Base-by-base conservation (phyloP, 2,329 filamentous ascomycete species). In the Aspergillus novofumigatus region DNA sequence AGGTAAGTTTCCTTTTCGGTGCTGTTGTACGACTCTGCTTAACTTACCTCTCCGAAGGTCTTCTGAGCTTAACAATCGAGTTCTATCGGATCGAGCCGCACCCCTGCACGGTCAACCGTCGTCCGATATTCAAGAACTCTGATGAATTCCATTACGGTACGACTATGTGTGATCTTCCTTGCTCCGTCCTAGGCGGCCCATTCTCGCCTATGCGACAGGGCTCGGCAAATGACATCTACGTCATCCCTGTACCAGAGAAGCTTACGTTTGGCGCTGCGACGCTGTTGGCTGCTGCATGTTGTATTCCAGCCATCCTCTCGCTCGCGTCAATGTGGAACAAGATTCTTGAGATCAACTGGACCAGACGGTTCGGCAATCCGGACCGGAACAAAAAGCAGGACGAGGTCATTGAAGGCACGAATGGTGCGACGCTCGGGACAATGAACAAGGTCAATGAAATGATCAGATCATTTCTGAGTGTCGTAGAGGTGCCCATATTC, bases 311-410 rank as follows among this genome's bases (percentile, higher is more conserved):
- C 1, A 80, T 88, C 9, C 70, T 89, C 0, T 85, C 83, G 8
- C 70, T 88, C 8, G 75, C 84, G 0, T 85, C 81, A 0, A 87
- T 84, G 71, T 85, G 82, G 81, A 82, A 84, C 60, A 87, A 85
- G 63, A 86, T 89, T 4, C 69, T 86, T 1, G 80, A 86, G 58
- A 79, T 81, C 51, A 87, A 87, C 57, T 86, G 83, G 83, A 83
- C 78, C 59, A 75, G 69, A 44, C 71, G 73, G 0, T 78, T 77
- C 42, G 74, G 75, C 1, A 63, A 70, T 29, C 62, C 45, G 21
- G 14, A 26, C 20, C 42, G 68, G 21, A 65, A 69, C 5, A 51
- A 58, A 29, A 62, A 63, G 9, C 59, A 62, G 1, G 69, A 82
- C 45, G 69, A 79, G 42, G 63, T 67, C 0, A 82, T 84, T 20